Evolutionary conservation across 2,329 filamentous ascomycete genomes (phyloP).

Genomic region (Nemania bipapillata): DNA sequence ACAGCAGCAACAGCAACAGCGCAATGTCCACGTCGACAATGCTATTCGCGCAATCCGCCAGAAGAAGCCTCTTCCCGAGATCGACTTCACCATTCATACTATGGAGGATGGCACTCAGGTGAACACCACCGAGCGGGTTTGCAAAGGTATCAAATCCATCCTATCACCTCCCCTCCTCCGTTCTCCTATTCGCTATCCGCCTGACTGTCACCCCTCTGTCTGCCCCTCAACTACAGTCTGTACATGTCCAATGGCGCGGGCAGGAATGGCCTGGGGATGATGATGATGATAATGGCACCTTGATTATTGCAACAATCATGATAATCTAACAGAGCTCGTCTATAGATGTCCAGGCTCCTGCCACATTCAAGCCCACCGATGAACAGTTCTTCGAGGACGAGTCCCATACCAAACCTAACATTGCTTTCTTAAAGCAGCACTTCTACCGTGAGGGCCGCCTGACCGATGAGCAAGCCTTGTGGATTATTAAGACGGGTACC

Average conservation of each 20-base stretch:
- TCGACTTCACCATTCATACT: slow-evolving; percentile 97
- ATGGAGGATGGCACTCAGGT: slow-evolving; percentile 98
- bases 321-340: slow-evolving; percentile 21
- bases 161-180: slow-evolving; percentile 12
- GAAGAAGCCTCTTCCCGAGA: slow-evolving; percentile 95
- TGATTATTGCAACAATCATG: background rate
- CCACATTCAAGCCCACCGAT: slow-evolving; percentile 89
- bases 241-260: background rate
- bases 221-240: slow-evolving; percentile 41
- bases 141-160: slow-evolving; percentile 79
- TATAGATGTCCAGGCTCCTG: slow-evolving; percentile 94
- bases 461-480: slow-evolving; percentile 96
- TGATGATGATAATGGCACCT: background rate
- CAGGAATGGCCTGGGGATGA: background rate
- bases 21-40: slow-evolving; percentile 79
- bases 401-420: slow-evolving; percentile 86
- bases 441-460: slow-evolving; percentile 97
- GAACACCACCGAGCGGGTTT: slow-evolving; percentile 93
- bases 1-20: slow-evolving; percentile 51
- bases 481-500: slow-evolving; percentile 89
- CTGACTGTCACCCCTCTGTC: slow-evolving; percentile 11
- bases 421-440: slow-evolving; percentile 95
- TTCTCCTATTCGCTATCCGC: too few species aligned
- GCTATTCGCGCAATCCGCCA: slow-evolving; percentile 90
- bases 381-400: slow-evolving; percentile 93